Base-by-base conservation (phyloP, 2,329 filamentous ascomycete genomes). In the Neurospora sp. region DNA sequence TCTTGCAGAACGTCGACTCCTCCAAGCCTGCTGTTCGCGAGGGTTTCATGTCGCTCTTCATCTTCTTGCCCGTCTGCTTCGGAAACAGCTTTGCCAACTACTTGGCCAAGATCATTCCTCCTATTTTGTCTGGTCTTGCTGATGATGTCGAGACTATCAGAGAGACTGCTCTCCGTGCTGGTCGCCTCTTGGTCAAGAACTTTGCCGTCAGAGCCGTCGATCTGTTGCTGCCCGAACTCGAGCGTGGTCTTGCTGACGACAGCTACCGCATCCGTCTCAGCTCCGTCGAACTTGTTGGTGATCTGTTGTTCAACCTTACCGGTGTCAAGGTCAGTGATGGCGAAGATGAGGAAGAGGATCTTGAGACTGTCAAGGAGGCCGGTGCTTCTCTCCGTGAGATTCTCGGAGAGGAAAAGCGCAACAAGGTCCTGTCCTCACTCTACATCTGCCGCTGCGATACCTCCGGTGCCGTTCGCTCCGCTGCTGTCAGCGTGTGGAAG, bases 41-140 rank as follows among this genome's bases (percentile, higher is more conserved):
- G 84, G 96, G 96, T 66, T 99, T 99, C 83, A 99, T 99, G 96
- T 97, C 96, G 8, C 87, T 99, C 52, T 99, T 99, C 82, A 98
- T 99, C 74, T 99, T 97, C 87, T 88, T 99, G 82, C 96, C 96
- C 12, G 96, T 97, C 68, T 99, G 96, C 82, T 99, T 99, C 77
- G 96, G 96, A 77, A 99, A 99, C 85, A 97, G 94, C 80, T 99
- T 99, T 77, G 91, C 96, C 75, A 93, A 93, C 78, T 99, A 99
- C 78, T 90, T 99, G 72, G 92, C 90, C 81, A 93, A 90, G 78
- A 97, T 99, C 76, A 97, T 99, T 75, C 96, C 96, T 19, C 92
- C 96, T 23, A 98, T 99, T 76, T 85, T 99, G 73, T 89, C 93
- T 73, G 96, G 96, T 76, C 86, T 99, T 79, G 96, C 96, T 40